Percentiles rank a stretch among this genome's conserved stretches.
These are phyloP conservation scores for Aureoboletus auriporus DNA, from an alignment of 768 basidiomycete species.

Conservation along the genomic window DNA sequence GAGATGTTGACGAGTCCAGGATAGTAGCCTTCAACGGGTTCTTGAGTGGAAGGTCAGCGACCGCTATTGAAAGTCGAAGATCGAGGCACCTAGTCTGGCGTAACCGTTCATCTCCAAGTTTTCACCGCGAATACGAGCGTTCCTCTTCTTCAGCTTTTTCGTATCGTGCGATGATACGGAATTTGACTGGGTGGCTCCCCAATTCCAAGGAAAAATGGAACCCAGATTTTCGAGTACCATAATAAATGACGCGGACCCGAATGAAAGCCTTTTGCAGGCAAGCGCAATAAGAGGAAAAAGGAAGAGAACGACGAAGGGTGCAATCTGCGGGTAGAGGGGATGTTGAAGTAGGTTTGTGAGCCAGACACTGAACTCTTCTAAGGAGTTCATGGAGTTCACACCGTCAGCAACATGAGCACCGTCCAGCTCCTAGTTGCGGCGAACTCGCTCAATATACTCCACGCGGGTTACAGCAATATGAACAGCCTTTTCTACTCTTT, in stretches of 20 bases:
- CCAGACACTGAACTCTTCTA: slow-evolving; percentile 39
- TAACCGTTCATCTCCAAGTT: slow-evolving; percentile 46
- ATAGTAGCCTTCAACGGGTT: slow-evolving; percentile 48
- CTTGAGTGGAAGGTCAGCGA: slow-evolving; percentile 12
- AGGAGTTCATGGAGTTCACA: slow-evolving; percentile 42
- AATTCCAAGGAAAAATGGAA: slow-evolving; percentile 61
- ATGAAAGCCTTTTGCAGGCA: slow-evolving; percentile 29
- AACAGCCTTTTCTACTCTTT: rapidly evolving
- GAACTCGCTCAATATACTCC: slow-evolving; percentile 19
- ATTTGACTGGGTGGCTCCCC: slow-evolving; percentile 36
- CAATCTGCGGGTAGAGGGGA: slow-evolving; percentile 50
- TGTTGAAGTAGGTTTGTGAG: slow-evolving; percentile 35
- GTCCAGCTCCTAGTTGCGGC: slow-evolving; percentile 9
- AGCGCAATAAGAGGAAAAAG: slow-evolving; percentile 36
- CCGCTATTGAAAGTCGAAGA: not conserved
- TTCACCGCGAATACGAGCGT: slow-evolving; percentile 50
- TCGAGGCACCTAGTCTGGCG: slow-evolving; percentile 26
- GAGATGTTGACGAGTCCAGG: slow-evolving; percentile 94
- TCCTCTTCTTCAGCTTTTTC: slow-evolving; percentile 48
- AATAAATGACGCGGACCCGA: slow-evolving; percentile 20
- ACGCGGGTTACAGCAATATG: not conserved
- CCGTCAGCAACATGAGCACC: slow-evolving; percentile 28
- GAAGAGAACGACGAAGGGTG: slow-evolving; percentile 53
- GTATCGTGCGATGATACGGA: slow-evolving; percentile 27
- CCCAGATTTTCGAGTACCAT: slow-evolving; percentile 61